Base-by-base conservation (phyloP, 805 yeast genomes). In the Groenewaldozyma tartarivorans region DNA sequence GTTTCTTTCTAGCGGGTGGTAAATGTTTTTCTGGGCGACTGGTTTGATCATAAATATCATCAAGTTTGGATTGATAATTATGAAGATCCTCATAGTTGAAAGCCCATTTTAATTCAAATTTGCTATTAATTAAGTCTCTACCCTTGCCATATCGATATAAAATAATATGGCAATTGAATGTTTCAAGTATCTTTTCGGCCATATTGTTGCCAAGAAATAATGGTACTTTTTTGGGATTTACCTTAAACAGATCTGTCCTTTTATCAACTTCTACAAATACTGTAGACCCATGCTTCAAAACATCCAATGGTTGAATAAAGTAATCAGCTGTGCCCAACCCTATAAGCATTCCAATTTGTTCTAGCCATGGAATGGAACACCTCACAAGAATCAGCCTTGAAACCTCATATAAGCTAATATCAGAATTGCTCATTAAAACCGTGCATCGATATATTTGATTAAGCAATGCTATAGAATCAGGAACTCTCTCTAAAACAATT, bases 331-430 rank as follows among this genome's bases (percentile, higher is more conserved):
- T 24, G 11, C 39, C 38, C 5, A 44, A 18, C 6, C 49, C 49
- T 19, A 38, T 44, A n/a, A 40, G 5, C 15, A 24, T 40, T n/a
- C 39, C 35, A 13, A 46, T 18, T 16, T 41, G 33, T 19, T 16
- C 36, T 4, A 46, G 32, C 45, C 44, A 46, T n/a, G 49, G 49
- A 3, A 16, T 38, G 5, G 37, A 26, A 20, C 32, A 20, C 24
- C 47, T 29, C 19, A 16, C 26, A 5, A 46, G 30, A 11, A 46
- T 38, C 17, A 44, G 30, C 20, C 34, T 37, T 4, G 30, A 26
- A 13, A 46, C 38, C 20, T 32, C 33, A 24, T 13, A 44, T 5
- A 44, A 29, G 6, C 31, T 17, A 3, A 16, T 19, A 19, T 44
- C 48, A 11, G 49, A 44, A 9, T 34, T 17, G 16, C 44, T 42